A percentile compares a stretch with the other conserved stretches of the same genome.
Evolutionary conservation across 768 basidiomycete species (phyloP).

Genomic region (Lentinula sp.): DNA sequence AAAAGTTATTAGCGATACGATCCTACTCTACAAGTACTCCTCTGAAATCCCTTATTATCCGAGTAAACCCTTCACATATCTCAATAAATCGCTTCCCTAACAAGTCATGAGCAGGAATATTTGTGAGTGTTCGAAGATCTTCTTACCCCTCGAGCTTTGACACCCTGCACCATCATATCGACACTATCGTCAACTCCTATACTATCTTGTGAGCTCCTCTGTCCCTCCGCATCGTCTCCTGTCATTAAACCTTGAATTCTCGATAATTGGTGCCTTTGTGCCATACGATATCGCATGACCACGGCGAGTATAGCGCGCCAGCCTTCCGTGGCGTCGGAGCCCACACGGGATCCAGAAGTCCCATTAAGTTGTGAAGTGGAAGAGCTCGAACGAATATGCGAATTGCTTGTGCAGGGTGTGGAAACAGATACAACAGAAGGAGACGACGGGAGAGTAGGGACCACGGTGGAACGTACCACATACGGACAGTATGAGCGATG

Average conservation of each 20-base stretch:
- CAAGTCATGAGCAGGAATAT: constrained; percentile 5
- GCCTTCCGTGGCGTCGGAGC: constrained; percentile 47
- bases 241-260: not conserved
- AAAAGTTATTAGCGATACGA: no score
- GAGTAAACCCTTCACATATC: constrained; percentile 65
- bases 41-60: constrained; percentile 25
- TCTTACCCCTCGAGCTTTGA: constrained; percentile 65
- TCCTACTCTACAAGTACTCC: not conserved
- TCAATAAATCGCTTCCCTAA: constrained; percentile 65
- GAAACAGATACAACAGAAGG: constrained; percentile 14
- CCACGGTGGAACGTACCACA: constrained; percentile 59
- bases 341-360: constrained; percentile 9
- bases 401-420: constrained; percentile 1
- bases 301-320: constrained; percentile 77
- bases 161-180: constrained; percentile 70
- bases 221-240: constrained; percentile 1
- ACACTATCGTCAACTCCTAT: constrained; percentile 41
- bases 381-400: constrained; percentile 17
- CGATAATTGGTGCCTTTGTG: constrained; percentile 36
- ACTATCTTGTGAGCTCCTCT: constrained; percentile 15
- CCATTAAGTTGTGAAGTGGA: constrained; percentile 26
- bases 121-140: not conserved
- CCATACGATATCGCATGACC: constrained; percentile 59
- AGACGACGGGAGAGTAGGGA: constrained; percentile 49
- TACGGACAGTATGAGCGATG: constrained; percentile 88